Conservation (phyloP, 768 basidiomycete genomes). For the Lyophyllum shimeji region DNA sequence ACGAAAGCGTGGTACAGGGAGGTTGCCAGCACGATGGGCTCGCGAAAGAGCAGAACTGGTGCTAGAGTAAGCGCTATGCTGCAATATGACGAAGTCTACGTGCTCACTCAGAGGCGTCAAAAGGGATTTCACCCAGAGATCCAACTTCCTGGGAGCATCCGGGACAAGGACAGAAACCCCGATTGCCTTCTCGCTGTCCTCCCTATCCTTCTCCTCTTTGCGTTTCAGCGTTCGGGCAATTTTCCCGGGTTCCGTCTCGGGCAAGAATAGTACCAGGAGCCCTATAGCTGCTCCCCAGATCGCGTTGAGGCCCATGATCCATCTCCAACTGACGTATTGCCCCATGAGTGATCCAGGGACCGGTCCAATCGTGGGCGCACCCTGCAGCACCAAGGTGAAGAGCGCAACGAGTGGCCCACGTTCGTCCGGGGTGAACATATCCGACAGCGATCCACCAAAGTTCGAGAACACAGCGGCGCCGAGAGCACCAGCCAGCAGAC, state of each 20-base stretch:
- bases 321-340: conserved; percentile 8
- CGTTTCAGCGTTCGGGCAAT: neutral
- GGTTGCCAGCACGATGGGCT: conserved; percentile 8
- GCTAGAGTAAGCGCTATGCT: neutral
- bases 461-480: conserved; percentile 12
- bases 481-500: conserved; percentile 1
- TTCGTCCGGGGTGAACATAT: conserved; percentile 18
- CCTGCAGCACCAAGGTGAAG: conserved; percentile 12
- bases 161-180: neutral
- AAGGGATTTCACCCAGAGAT: neutral
- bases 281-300: conserved; percentile 2
- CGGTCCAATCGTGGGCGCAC: conserved; percentile 12
- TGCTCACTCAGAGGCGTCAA: neutral
- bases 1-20: conserved; percentile 10
- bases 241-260: conserved; percentile 1
- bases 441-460: conserved; percentile 12
- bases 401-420: conserved; percentile 13
- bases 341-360: conserved; percentile 8
- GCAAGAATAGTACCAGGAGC: neutral
- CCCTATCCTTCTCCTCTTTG: neutral
- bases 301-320: conserved; percentile 10
- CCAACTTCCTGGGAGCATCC: neutral
- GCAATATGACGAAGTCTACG: no score
- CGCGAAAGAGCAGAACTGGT: neutral
- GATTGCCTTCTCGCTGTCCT: neutral